Evolutionary conservation across 495 filamentous ascomycete genomes (phyloP), one percentile per base, ranked within the genome.

Genomic region (Aspergillus conjunctus): DNA sequence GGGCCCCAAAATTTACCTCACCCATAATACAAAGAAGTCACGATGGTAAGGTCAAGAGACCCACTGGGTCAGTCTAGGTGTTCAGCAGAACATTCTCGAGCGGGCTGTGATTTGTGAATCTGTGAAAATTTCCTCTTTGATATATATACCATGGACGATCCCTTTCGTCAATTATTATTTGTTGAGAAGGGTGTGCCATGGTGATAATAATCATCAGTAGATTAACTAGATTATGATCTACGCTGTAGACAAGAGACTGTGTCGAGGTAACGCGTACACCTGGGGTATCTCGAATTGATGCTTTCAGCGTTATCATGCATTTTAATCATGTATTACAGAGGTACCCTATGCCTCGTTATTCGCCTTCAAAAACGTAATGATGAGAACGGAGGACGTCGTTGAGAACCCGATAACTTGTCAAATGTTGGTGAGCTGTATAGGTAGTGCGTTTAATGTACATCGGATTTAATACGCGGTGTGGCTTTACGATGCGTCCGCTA

Each of bases 51-150:
- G 26, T 12, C 39, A 4, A 17, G 39, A 17, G 17, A 21, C 17
- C 17, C 20, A 21, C 7, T 4, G 6, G 12, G 18, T 21, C 17
- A 48, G 44, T 48, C 44, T 48, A 48, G 44, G 44, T 6, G 18
- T 22, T 48, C 44, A 3, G 44, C 17, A 48, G 17, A 48, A 48
- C 44, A 9, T 48, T 48, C 17, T 48, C 0, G 44, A 20, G 17
- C 20, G 26, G n/a, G n/a, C n/a, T n/a, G n/a, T n/a, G n/a, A n/a
- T n/a, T 5, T 26, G 2, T 26, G 26, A 26, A 26, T 21, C 20
- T 18, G 44, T 48, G 44, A 48, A n/a, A 48, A n/a, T 21, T 46
- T 48, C 44, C 44, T 46, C 18, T 46, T 46, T 21, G 20, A 46
- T 46, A 3, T 39, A 39, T 9, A 7, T 10, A 9, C 34, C 15